phyloP scores from a whole-genome alignment of 2,329 filamentous ascomycete species.

The Pseudocercospora crystallina region DNA sequence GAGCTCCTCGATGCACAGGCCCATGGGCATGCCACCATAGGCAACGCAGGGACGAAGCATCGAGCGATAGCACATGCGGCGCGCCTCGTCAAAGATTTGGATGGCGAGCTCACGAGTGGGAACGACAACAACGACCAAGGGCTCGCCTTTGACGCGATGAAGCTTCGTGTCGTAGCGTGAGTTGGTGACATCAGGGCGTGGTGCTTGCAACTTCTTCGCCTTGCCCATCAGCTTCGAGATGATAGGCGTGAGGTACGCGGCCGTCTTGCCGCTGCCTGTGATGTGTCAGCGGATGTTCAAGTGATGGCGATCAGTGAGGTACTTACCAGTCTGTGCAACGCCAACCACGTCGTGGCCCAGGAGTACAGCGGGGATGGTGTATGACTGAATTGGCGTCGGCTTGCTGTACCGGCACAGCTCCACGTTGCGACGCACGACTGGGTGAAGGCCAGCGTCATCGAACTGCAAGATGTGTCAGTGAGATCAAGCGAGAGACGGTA shows the following conservation, averaged over 20 bases:
- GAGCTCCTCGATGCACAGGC: slow-evolving; percentile 70
- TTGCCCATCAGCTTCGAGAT: slow-evolving; percentile 94
- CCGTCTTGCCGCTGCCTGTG: slow-evolving; percentile 91
- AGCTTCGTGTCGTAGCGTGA: slow-evolving; percentile 51
- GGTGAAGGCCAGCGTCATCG: slow-evolving; percentile 77
- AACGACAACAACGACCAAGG: slow-evolving; percentile 78
- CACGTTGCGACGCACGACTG: slow-evolving; percentile 77
- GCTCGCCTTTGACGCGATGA: slow-evolving; percentile 70
- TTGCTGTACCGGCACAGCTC: slow-evolving; percentile 66
- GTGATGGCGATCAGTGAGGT: neutral
- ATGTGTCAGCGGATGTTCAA: slow-evolving; percentile 5
- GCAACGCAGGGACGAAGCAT: slow-evolving; percentile 90
- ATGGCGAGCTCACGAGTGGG: slow-evolving; percentile 88
- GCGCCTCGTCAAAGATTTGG: slow-evolving; percentile 92
- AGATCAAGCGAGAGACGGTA: neutral
- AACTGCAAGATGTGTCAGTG: slow-evolving; percentile 52
- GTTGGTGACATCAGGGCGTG: slow-evolving; percentile 60
- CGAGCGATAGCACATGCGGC: slow-evolving; percentile 88
- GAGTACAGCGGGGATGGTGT: slow-evolving; percentile 76
- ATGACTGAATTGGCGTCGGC: slow-evolving; percentile 87
- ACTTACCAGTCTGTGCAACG: slow-evolving; percentile 85
- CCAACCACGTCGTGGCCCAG: slow-evolving; percentile 79
- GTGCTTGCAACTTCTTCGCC: slow-evolving; percentile 79
- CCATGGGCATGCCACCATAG: slow-evolving; percentile 79
- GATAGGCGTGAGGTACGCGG: slow-evolving; percentile 85